These are phyloP conservation scores for Pelagomonas calceolata DNA, from an alignment of 108 stramenopile species.

Conservation along the genomic window DNA sequence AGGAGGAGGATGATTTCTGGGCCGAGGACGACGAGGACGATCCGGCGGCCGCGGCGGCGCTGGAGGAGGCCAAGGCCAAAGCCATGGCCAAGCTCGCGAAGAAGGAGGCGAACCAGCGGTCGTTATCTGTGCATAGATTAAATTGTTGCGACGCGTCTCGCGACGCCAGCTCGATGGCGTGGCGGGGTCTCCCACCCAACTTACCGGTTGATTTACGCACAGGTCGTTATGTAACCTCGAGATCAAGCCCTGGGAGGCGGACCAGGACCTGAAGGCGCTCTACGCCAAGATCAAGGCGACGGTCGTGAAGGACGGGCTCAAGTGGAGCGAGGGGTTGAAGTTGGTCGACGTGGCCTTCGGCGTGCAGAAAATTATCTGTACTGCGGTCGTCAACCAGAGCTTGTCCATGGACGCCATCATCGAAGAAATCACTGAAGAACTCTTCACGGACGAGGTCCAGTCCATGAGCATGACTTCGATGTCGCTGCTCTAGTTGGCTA, in stretches of 20 bases:
- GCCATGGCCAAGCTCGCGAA: slow-evolving; percentile 26
- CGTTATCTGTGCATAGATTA: slow-evolving; percentile 38
- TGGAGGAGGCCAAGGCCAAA: slow-evolving; percentile 13
- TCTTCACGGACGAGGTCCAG: slow-evolving; percentile 46
- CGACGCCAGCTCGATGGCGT: no score
- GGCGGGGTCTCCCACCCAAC: no score
- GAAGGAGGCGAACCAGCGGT: slow-evolving; percentile 34
- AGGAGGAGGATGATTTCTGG: background rate
- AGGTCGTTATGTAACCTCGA: slow-evolving; percentile 40
- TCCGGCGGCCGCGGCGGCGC: background rate
- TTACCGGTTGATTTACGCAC: no score
- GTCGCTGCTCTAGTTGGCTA: slow-evolving; percentile 42
- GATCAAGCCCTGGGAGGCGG: slow-evolving; percentile 48
- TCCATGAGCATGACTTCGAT: slow-evolving; percentile 38
- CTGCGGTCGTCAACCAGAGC: slow-evolving; percentile 34
- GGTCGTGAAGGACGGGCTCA: slow-evolving; percentile 26
- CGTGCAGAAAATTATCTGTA: slow-evolving; percentile 44
- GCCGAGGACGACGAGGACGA: background rate
- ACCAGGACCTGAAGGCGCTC: slow-evolving; percentile 39
- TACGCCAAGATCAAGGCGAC: slow-evolving; percentile 42
- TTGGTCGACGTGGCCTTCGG: slow-evolving; percentile 44
- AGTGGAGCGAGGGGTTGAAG: slow-evolving; percentile 45
- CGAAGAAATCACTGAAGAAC: slow-evolving; percentile 30
- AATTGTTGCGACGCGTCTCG: slow-evolving; percentile 46
- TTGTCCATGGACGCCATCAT: slow-evolving; percentile 33